Conservation (phyloP, 148 eudicot genomes). For the Chenopodium quinoa region DNA sequence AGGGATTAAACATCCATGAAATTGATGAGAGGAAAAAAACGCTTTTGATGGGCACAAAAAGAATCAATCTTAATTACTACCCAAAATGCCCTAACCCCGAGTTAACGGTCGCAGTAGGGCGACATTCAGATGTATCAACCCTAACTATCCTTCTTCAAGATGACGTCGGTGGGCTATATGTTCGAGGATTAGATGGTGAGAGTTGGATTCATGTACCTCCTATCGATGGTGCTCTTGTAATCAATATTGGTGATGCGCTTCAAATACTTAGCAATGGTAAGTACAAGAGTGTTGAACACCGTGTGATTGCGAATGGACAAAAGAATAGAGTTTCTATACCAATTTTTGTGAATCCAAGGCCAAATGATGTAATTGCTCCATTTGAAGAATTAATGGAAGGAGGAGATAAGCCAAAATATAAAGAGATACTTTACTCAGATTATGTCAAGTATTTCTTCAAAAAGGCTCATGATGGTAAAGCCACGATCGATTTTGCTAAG, state of each 20-base stretch:
- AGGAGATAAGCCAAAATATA: slow-evolving; percentile 34
- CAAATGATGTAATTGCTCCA: slow-evolving; percentile 29
- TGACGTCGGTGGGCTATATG: slow-evolving; percentile 11
- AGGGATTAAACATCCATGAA: slow-evolving; percentile 24
- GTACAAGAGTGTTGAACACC: slow-evolving; percentile 42
- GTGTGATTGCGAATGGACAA: slow-evolving; percentile 28
- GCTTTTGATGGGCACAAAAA: slow-evolving; percentile 7
- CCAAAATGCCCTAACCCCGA: slow-evolving; percentile 42
- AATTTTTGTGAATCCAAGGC: slow-evolving; percentile 28
- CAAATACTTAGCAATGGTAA: slow-evolving; percentile 37
- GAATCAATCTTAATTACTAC: slow-evolving; percentile 27
- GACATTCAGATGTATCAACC: slow-evolving; percentile 34
- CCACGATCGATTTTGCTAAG: slow-evolving; percentile 27
- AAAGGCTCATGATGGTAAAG: slow-evolving; percentile 40
- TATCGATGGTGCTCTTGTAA: slow-evolving; percentile 22
- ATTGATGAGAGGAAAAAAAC: slow-evolving; percentile 1
- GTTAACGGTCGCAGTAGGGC: slow-evolving; percentile 31
- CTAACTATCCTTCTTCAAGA: slow-evolving; percentile 44
- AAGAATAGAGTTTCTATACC: slow-evolving; percentile 35
- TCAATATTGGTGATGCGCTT: slow-evolving; percentile 39
- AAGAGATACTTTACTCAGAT: slow-evolving; percentile 30
- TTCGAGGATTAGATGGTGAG: slow-evolving; percentile 16
- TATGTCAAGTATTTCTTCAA: slow-evolving; percentile 31
- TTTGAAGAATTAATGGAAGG: slow-evolving; percentile 12
- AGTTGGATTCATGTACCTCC: slow-evolving; percentile 36